Percentiles rank a stretch among this genome's conserved stretches.
phyloP scores from a whole-genome alignment of 1,139 yeast species.

The Blastobotrys proliferans region DNA sequence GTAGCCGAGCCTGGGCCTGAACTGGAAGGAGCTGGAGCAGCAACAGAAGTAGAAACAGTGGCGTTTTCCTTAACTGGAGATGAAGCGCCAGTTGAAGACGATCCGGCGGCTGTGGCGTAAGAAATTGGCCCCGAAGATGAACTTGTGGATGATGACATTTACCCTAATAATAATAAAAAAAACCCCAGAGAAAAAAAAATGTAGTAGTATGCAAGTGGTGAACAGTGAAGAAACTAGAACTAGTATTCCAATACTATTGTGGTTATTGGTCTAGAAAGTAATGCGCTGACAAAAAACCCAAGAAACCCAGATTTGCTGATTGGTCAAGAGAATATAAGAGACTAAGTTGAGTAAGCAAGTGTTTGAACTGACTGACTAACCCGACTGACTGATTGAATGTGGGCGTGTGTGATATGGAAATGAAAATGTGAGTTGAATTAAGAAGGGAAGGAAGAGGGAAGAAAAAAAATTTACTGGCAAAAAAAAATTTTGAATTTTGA shows the following conservation, averaged over 20 bases:
- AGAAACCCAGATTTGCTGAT: neutral
- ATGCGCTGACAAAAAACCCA: neutral
- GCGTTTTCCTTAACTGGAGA: conserved; percentile 4
- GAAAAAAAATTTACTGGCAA: neutral
- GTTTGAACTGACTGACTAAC: too few species aligned
- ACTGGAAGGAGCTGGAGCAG: conserved; percentile 9
- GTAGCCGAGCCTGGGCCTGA: conserved; percentile 21
- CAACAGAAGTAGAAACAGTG: conserved; percentile 1
- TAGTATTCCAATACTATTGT: too few species aligned
- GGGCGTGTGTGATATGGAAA: neutral
- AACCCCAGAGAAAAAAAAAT: too few species aligned
- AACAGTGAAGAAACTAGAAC: too few species aligned
- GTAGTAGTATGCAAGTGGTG: too few species aligned
- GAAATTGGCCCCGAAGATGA: conserved; percentile 26
- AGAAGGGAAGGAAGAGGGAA: neutral
- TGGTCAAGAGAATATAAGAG: neutral
- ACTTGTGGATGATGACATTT: too few species aligned
- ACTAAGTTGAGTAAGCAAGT: too few species aligned
- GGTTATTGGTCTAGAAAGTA: too few species aligned
- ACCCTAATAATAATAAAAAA: too few species aligned
- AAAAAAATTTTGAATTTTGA: neutral
- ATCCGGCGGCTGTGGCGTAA: conserved; percentile 32
- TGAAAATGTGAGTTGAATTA: conserved; percentile 1
- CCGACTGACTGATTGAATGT: neutral
- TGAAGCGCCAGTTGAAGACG: conserved; percentile 13